Percentiles rank a stretch among this genome's conserved stretches.
Conservation (phyloP, 257 asterid species). For the Datura wrightii region DNA sequence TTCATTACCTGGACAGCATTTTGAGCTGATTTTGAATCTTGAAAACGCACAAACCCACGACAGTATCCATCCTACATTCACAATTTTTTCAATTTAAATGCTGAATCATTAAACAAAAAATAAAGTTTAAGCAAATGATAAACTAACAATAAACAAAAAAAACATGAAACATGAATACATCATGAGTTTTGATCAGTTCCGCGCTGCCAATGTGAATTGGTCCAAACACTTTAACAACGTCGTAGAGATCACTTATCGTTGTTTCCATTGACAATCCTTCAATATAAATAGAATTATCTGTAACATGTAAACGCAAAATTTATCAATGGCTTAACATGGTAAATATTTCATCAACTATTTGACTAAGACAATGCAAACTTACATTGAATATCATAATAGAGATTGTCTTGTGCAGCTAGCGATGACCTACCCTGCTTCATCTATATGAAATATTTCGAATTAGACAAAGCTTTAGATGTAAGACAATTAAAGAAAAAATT, state of each 20-base stretch:
- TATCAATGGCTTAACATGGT: background rate
- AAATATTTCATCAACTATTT: background rate
- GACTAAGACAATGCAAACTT: conserved; percentile 34
- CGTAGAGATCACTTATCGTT: conserved; percentile 48
- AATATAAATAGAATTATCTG: conserved; percentile 55
- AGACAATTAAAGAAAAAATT: background rate
- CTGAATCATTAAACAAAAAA: conserved; percentile 35
- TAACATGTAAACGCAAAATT: conserved; percentile 3
- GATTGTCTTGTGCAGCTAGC: conserved; percentile 34
- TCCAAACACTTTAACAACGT: conserved; percentile 61
- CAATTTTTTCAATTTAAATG: background rate
- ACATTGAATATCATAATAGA: background rate
- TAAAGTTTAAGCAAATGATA: background rate
- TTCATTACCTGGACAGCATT: conserved; percentile 64
- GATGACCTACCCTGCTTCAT: conserved; percentile 40
- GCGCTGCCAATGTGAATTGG: conserved; percentile 33
- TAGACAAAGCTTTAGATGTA: background rate
- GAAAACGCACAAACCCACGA: conserved; percentile 77
- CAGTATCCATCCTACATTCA: conserved; percentile 66
- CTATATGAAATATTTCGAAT: conserved; percentile 39
- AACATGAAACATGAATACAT: conserved; percentile 41
- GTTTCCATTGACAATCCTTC: conserved; percentile 54
- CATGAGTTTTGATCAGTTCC: conserved; percentile 38
- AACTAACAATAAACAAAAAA: background rate
- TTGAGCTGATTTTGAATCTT: conserved; percentile 57